A percentile compares a stretch with the other conserved stretches of the same genome.
These are phyloP conservation scores for Aspergillus fischeri DNA, from an alignment of 2,329 filamentous ascomycete species.

Conservation along the genomic window DNA sequence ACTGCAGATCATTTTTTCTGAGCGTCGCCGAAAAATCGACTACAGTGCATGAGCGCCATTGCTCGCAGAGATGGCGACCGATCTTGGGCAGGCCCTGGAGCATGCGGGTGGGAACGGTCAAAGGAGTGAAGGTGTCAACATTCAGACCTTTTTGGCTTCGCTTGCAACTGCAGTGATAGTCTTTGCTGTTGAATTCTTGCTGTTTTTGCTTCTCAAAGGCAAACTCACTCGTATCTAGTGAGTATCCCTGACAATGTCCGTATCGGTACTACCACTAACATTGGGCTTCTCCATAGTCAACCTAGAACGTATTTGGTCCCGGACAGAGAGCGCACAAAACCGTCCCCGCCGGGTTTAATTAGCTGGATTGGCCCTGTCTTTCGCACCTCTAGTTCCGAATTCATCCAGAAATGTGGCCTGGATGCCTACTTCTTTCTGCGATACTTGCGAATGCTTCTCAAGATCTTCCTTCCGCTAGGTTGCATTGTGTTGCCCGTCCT, in stretches of 20 bases:
- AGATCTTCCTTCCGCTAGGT: constrained; percentile 86
- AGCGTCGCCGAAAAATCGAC: not conserved
- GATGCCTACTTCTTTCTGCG: constrained; percentile 97
- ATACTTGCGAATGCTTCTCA: constrained; percentile 77
- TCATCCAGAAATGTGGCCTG: constrained; percentile 92
- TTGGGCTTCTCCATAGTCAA: constrained; percentile 50
- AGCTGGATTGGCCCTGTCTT: constrained; percentile 56
- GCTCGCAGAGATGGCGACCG: constrained; percentile 19
- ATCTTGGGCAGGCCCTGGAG: constrained; percentile 33
- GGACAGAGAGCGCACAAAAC: constrained; percentile 74
- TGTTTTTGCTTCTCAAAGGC: constrained; percentile 74
- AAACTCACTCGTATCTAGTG: constrained; percentile 81
- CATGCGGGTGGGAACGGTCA: constrained; percentile 34
- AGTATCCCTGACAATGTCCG: constrained; percentile 27
- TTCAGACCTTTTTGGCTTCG: constrained; percentile 60
- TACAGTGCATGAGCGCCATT: constrained; percentile 4
- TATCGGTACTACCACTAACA: not conserved
- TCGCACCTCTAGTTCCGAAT: constrained; percentile 69
- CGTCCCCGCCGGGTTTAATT: constrained; percentile 59
- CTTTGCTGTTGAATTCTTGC: constrained; percentile 58
- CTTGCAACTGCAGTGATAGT: constrained; percentile 59
- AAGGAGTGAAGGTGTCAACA: constrained; percentile 32
- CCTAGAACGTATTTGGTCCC: constrained; percentile 83
- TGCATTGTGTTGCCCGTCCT: constrained; percentile 76
- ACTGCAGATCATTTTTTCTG: not conserved